Base-by-base conservation (phyloP, 2,329 filamentous ascomycete genomes). In the Fusarium continuum region DNA sequence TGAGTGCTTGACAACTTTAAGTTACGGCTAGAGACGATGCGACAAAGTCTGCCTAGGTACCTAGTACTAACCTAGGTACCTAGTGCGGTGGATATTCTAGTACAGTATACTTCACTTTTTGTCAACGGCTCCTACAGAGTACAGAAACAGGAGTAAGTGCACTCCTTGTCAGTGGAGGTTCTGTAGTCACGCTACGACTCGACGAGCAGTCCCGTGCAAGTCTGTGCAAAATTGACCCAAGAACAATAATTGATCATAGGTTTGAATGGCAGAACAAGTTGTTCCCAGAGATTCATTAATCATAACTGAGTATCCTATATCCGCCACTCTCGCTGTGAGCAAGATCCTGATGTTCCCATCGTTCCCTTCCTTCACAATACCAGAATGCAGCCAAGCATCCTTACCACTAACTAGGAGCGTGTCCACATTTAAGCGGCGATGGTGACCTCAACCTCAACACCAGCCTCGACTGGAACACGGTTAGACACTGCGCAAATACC, bases 361-460 rank as follows among this genome's bases (percentile, higher is more conserved):
- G 54, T 67, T 66, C 55, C 52, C 63, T 66, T 61, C 64, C 63
- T 47, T 61, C 63, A 67, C 64, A 67, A 64, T 61, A 64, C 48
- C 59, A 61, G 55, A 39, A 50, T 20, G 19, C 34, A 45, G 32
- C 50, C 36, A 46, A 49, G 35, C 46, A 52, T 40, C 23, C 40
- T 28, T 26, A 36, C 43, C 32, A 50, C 55, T 61, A 36, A 57
- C 47, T 41, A 54, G 39, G 32, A 48, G 20, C 22, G 28, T 38
- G 35, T 50, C 50, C 35, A 53, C 45, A 51, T 61, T 69, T 70
- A 70, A 69, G 91, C 91, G 78, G 91, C 91, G 78, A 95, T 95
- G 79, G 91, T 95, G 74, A 95, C 91, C 86, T 95, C 91, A 73
- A 95, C 91, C 86, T 95, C 91, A 77, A 95, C 91, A 84, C 91